Evolutionary conservation across 2,329 filamentous ascomycete genomes (phyloP).

Genomic region (Scortechinia acanthostroma): DNA sequence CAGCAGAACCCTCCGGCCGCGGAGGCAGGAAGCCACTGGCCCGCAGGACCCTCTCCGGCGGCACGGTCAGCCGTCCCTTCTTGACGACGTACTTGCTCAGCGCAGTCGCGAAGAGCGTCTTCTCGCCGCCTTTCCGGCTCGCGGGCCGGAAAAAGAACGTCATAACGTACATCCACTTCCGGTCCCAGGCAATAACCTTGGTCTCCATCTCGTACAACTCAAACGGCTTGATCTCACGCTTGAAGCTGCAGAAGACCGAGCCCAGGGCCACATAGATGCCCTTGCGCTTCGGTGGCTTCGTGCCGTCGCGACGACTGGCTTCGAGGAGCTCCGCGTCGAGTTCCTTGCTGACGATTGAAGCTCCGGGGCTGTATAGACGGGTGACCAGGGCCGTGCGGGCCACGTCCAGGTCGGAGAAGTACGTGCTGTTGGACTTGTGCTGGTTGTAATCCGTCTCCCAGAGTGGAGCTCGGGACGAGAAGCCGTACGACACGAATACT

Average conservation of each 20-base stretch:
- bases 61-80: conserved; percentile 54
- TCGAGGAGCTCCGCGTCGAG: conserved; percentile 18
- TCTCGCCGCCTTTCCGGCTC: conserved; percentile 12
- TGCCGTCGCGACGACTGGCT: conserved; percentile 15
- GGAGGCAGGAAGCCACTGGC: conserved; percentile 51
- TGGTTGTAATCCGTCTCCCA: conserved; percentile 68
- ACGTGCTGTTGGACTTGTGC: conserved; percentile 67
- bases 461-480: conserved; percentile 50
- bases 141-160: conserved; percentile 39
- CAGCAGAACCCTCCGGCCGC: conserved; percentile 4
- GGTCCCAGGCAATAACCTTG: conserved; percentile 43
- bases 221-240: conserved; percentile 42
- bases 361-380: conserved; percentile 25
- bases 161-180: conserved; percentile 47
- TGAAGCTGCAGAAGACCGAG: conserved; percentile 44
- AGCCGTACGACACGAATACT: conserved; percentile 58
- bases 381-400: conserved; percentile 58
- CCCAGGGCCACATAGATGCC: conserved; percentile 28
- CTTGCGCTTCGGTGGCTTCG: conserved; percentile 14
- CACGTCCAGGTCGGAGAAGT: conserved; percentile 65
- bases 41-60: conserved; percentile 53
- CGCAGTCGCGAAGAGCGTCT: conserved; percentile 36
- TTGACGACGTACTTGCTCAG: conserved; percentile 54
- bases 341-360: conserved; percentile 5
- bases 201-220: conserved; percentile 41